Percentiles rank a stretch among this genome's conserved stretches.
Conservation (phyloP, 208 protist genomes). For the Herpetomonas samuelpessoai region DNA sequence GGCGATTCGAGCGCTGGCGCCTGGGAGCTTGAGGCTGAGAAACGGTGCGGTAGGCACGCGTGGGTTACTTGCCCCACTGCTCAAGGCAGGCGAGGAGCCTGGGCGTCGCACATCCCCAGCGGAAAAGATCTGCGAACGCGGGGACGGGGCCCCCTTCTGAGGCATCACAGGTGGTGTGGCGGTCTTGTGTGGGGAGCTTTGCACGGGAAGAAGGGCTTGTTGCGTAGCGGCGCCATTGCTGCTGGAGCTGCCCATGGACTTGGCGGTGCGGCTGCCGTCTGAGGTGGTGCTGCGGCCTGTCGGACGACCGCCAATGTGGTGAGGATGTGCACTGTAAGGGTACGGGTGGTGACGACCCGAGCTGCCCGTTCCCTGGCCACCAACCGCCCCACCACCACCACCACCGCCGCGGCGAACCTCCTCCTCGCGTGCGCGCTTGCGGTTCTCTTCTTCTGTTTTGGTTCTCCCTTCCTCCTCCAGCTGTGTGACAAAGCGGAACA, state of each 20-base stretch:
- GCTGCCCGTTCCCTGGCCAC: not conserved
- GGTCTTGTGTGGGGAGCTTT: not conserved
- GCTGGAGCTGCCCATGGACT: constrained; percentile 1
- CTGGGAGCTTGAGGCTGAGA: not conserved
- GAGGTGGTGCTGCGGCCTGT: no score
- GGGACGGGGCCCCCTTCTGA: not conserved
- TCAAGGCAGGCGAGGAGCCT: no score
- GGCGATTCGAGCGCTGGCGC: no score
- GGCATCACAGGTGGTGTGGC: not conserved
- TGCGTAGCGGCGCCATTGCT: not conserved
- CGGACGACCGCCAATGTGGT: not conserved
- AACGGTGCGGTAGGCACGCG: not conserved
- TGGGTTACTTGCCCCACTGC: not conserved
- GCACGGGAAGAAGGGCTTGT: not conserved
- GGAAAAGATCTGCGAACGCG: not conserved
- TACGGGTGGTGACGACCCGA: no score
- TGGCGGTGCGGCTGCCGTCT: not conserved
- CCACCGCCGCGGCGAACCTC: constrained; percentile 9
- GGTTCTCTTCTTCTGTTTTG: constrained; percentile 1
- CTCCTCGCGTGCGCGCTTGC: constrained; percentile 18
- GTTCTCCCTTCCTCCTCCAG: constrained; percentile 11
- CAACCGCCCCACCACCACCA: no score
- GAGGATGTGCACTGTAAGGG: no score
- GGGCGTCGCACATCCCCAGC: not conserved
- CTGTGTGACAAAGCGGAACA: constrained; percentile 16